Conservation (phyloP, 1,139 yeast genomes). For the Diutina catenulata region DNA sequence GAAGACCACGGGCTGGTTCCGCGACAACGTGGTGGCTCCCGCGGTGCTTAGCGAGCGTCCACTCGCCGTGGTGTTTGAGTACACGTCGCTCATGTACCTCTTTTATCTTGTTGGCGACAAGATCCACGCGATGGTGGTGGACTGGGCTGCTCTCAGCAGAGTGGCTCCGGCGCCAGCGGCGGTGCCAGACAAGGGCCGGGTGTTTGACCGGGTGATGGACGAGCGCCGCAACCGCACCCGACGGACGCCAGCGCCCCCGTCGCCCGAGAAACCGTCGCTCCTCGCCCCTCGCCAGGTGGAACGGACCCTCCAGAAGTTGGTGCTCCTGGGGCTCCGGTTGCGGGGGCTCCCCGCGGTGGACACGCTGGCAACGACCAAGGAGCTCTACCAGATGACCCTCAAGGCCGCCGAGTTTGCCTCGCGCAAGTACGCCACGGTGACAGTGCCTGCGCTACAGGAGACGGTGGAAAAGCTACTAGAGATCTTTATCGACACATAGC, state of each 20-base stretch:
- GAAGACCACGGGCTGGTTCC: background rate
- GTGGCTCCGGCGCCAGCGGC: background rate
- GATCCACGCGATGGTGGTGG: background rate
- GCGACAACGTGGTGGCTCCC: background rate
- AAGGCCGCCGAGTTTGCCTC: conserved; percentile 29
- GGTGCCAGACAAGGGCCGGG: conserved; percentile 11
- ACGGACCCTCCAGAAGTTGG: conserved; percentile 23
- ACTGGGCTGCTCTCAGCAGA: background rate
- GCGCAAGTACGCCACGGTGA: conserved; percentile 17
- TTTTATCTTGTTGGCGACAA: background rate
- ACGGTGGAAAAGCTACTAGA: background rate
- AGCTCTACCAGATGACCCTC: conserved; percentile 31
- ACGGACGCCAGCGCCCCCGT: conserved; percentile 10
- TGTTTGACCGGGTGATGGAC: conserved; percentile 27
- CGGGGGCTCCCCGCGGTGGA: conserved; percentile 25
- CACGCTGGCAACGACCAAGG: conserved; percentile 20
- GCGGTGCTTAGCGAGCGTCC: background rate
- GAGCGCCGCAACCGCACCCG: conserved; percentile 12
- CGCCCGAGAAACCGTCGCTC: conserved; percentile 13
- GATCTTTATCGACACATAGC: background rate
- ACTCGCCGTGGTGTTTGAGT: background rate
- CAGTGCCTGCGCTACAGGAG: background rate
- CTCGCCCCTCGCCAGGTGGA: conserved; percentile 22
- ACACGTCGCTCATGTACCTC: background rate
- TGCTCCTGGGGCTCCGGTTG: conserved; percentile 30